Evolutionary conservation across 306 rosid genomes (phyloP).

Genomic region (Vigna unguiculata): DNA sequence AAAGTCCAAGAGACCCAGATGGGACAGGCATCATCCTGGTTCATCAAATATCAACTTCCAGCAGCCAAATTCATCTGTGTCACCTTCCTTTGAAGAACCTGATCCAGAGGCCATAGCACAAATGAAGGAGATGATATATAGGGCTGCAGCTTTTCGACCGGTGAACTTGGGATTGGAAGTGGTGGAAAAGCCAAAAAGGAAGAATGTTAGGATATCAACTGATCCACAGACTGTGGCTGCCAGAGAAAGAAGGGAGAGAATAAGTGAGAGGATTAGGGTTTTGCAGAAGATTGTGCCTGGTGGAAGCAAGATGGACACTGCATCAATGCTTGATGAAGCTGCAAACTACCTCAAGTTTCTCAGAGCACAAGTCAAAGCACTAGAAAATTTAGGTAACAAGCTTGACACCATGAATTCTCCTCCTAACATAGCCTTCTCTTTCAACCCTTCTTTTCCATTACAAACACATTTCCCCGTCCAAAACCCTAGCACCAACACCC

Average conservation of each 20-base stretch:
- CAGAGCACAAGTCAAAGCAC: constrained; percentile 80
- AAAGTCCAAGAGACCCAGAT: constrained; percentile 71
- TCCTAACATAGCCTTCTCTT: constrained; percentile 83
- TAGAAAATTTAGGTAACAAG: constrained; percentile 80
- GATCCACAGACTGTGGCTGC: constrained; percentile 99
- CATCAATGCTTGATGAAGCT: constrained; percentile 99
- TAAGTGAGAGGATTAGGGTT: constrained; percentile 90
- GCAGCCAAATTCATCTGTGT: constrained; percentile 67
- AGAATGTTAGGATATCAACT: constrained; percentile 85
- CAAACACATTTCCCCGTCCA: constrained; percentile 62
- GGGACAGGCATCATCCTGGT: constrained; percentile 60
- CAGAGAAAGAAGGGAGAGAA: constrained; percentile 91
- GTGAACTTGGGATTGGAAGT: constrained; percentile 82
- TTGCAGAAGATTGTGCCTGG: constrained; percentile 97
- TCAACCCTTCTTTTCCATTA: constrained; percentile 91
- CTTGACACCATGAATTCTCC: constrained; percentile 73
- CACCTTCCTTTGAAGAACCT: constrained; percentile 70
- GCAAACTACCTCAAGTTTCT: constrained; percentile 95
- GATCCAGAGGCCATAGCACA: constrained; percentile 95
- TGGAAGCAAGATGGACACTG: constrained; percentile 99
- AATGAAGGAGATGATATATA: constrained; percentile 95
- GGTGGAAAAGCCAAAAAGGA: constrained; percentile 86
- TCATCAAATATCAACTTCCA: constrained; percentile 89
- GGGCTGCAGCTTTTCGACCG: constrained; percentile 93
- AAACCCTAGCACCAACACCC: constrained; percentile 56